Conservation (phyloP, 106 monocot species). For the Dactylorhiza incarnata region DNA sequence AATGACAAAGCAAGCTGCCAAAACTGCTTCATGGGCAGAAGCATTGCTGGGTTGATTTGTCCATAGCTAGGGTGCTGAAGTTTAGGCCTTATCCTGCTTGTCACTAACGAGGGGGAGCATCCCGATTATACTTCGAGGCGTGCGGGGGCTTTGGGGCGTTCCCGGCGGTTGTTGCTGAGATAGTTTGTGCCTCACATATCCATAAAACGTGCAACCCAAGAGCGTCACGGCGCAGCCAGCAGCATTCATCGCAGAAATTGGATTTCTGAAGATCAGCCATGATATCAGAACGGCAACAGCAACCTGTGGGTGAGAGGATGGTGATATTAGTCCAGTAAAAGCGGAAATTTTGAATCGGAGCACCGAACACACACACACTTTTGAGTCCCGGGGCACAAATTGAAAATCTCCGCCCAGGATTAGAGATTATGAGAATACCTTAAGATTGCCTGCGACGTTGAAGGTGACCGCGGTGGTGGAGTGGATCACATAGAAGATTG, state of each 20-base stretch:
- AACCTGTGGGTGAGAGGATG: constrained; percentile 33
- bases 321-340: neutral
- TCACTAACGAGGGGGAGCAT: constrained; percentile 67
- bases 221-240: constrained; percentile 83
- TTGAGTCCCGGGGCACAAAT: no score
- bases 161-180: constrained; percentile 56
- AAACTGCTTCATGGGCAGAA: no score
- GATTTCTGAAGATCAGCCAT: constrained; percentile 94
- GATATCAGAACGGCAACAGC: constrained; percentile 88
- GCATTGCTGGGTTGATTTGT: no score
- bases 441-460: constrained; percentile 93
- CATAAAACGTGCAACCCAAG: constrained; percentile 87
- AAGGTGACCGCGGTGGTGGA: constrained; percentile 96
- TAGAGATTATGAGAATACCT: constrained; percentile 29
- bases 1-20: neutral
- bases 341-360: neutral
- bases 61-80: neutral
- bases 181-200: constrained; percentile 71
- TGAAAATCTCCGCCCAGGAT: neutral
- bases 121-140: constrained; percentile 43
- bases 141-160: constrained; percentile 26
- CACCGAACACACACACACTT: no score
- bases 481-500: constrained; percentile 96
- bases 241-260: constrained; percentile 76
- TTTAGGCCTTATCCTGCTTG: constrained; percentile 53